A percentile compares a stretch with the other conserved stretches of the same genome.
Conservation (phyloP, 345 rosid species). For the Lepidium sativum region DNA sequence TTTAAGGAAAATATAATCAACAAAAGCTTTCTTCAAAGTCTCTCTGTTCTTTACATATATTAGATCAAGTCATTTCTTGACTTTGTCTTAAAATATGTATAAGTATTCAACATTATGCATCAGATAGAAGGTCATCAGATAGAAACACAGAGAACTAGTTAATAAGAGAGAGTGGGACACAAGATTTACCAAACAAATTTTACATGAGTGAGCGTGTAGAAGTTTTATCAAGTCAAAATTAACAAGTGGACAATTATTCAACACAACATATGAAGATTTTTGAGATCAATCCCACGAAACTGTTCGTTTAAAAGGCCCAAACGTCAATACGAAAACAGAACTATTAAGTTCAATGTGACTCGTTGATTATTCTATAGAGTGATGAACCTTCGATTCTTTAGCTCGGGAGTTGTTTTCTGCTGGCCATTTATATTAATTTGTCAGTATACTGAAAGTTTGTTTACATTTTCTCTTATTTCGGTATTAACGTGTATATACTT, state of each 20-base stretch:
- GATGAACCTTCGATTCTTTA: no score
- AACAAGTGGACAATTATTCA: neutral
- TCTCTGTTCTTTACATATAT: slow-evolving; percentile 15
- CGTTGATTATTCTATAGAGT: no score
- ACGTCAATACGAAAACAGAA: neutral
- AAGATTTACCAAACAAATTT: neutral
- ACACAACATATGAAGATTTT: neutral
- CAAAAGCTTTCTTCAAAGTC: no score
- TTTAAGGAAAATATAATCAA: no score
- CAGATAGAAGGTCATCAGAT: neutral
- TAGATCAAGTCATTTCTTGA: slow-evolving; percentile 23
- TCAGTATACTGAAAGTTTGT: no score
- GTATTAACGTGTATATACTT: no score
- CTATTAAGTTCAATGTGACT: no score
- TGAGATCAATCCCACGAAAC: neutral
- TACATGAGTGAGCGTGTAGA: neutral
- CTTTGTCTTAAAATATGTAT: slow-evolving; percentile 9
- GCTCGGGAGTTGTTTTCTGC: no score
- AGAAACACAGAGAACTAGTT: neutral
- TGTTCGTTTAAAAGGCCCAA: neutral
- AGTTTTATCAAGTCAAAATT: neutral
- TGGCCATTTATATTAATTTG: no score
- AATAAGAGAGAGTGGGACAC: neutral
- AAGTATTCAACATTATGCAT: neutral
- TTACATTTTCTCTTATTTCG: no score